Conservation (phyloP, 495 filamentous ascomycete species). For the Poronia punctata region DNA sequence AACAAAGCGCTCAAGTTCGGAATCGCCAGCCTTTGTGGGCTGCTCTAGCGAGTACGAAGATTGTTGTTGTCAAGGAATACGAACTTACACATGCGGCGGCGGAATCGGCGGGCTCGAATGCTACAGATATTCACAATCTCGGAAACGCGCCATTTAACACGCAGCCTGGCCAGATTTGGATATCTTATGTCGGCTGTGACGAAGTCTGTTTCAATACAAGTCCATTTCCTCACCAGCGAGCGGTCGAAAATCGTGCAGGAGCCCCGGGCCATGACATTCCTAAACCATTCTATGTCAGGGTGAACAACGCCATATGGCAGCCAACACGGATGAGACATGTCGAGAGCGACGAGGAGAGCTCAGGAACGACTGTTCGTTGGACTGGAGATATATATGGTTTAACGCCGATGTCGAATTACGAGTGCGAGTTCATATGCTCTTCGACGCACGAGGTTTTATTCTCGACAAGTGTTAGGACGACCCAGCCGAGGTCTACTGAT, state of each 20-base stretch:
- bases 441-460: slow-evolving; percentile 67
- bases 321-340: slow-evolving; percentile 63
- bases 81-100: slow-evolving; percentile 74
- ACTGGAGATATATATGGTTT: slow-evolving; percentile 84
- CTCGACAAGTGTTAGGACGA: slow-evolving; percentile 72
- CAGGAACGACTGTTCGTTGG: slow-evolving; percentile 48
- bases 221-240: slow-evolving; percentile 41
- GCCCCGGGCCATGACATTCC: slow-evolving; percentile 49
- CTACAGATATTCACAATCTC: slow-evolving; percentile 70
- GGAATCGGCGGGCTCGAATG: slow-evolving; percentile 65
- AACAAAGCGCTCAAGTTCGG: slow-evolving; percentile 81
- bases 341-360: slow-evolving; percentile 47
- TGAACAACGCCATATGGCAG: slow-evolving; percentile 86
- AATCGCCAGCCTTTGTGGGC: slow-evolving; percentile 92
- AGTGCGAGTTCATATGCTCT: slow-evolving; percentile 74
- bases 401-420: slow-evolving; percentile 77
- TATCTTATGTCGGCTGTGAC: slow-evolving; percentile 73
- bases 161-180: slow-evolving; percentile 77
- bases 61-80: slow-evolving; percentile 87
- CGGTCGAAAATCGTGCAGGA: slow-evolving; percentile 34
- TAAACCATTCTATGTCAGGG: slow-evolving; percentile 78
- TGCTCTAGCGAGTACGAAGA: slow-evolving; percentile 87
- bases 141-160: slow-evolving; percentile 67
- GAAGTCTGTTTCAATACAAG: slow-evolving; percentile 78
- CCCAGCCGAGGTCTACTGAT: slow-evolving; percentile 61